phyloP scores from a whole-genome alignment of 352 stramenopile genomes.

The Globisporangium okanoganense region DNA sequence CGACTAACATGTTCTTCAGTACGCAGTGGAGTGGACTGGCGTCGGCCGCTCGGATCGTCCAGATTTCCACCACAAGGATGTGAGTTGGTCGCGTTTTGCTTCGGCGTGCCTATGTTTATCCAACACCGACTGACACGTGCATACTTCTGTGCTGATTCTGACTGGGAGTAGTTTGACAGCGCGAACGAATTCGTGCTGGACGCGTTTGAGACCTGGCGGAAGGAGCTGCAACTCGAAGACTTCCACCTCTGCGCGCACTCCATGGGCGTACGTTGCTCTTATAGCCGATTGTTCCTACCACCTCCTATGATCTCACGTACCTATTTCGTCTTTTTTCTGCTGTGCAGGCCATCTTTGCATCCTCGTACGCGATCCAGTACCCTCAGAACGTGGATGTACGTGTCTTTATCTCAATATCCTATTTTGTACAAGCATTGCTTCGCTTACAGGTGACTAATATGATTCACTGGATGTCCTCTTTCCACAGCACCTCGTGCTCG shows the following conservation, averaged over 20 bases:
- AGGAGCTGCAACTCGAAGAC: slow-evolving; percentile 60
- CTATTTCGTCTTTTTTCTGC: neutral
- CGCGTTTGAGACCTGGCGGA: slow-evolving; percentile 69
- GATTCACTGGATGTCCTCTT: neutral
- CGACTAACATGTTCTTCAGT: slow-evolving; percentile 27
- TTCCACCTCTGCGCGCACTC: slow-evolving; percentile 83
- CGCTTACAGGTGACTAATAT: neutral
- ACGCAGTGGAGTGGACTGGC: slow-evolving; percentile 84
- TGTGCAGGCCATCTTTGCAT: slow-evolving; percentile 74
- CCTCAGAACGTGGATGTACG: slow-evolving; percentile 61
- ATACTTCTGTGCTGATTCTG: no score
- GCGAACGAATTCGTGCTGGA: slow-evolving; percentile 69
- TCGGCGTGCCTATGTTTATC: no score
- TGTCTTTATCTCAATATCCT: neutral
- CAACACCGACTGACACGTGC: no score
- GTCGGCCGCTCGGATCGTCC: slow-evolving; percentile 77
- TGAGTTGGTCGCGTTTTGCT: slow-evolving; percentile 25
- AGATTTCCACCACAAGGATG: slow-evolving; percentile 64
- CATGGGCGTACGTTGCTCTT: slow-evolving; percentile 52
- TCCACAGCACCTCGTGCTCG: slow-evolving; percentile 65
- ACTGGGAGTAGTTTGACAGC: slow-evolving; percentile 77
- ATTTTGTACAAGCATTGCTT: neutral
- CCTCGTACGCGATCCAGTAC: slow-evolving; percentile 60
- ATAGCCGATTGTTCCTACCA: neutral
- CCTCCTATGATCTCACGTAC: no score